Base-by-base conservation (phyloP, 306 rosid genomes). In the Bauhinia variegata region DNA sequence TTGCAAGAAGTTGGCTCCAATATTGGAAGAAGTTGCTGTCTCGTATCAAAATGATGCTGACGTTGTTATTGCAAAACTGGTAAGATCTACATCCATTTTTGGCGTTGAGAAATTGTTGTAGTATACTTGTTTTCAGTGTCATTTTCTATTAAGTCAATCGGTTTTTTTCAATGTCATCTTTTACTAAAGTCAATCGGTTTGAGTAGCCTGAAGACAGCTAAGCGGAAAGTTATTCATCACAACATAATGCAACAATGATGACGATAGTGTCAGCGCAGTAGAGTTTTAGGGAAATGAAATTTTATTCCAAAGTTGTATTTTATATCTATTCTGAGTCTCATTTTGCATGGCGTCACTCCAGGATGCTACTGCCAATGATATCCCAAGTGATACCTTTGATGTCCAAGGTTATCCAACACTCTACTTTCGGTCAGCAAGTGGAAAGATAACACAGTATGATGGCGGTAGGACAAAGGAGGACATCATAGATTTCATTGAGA, bases 301-400 rank as follows among this genome's bases (percentile, higher is more conserved):
- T 36, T 44, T 32, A 37, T 49, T 23, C 2, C 28, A 53, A 69
- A 58, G 9, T 46, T n/a, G 4, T 52, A 7, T 53, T 23, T 5
- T 37, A 7, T 41, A 19, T 14, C 4, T 17, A 68, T 48, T 53
- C 46, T 63, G 2, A 19, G 51, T 50, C 65, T 60, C 11, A 4
- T 38, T 70, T 11, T 61, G 34, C 30, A 1, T 30, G 7, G 19
- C 19, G 64, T 38, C 38, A 49, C 61, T 65, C 9, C 70, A 93
- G 99, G 99, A 95, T 59, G 96, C 96, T 55, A 88, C 97, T 47
- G 85, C 96, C 34, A 95, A 95, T 23, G 99, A 95, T 72, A 41
- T 88, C 50, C 83, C 95, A 11, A 49, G 53, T 37, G 89, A 78
- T 0, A 47, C 63, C 62, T 95, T 90, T 17, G 95, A 86, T 3